These are phyloP conservation scores for Talaromyces liani DNA, from an alignment of 495 filamentous ascomycete species.

Conservation along the genomic window DNA sequence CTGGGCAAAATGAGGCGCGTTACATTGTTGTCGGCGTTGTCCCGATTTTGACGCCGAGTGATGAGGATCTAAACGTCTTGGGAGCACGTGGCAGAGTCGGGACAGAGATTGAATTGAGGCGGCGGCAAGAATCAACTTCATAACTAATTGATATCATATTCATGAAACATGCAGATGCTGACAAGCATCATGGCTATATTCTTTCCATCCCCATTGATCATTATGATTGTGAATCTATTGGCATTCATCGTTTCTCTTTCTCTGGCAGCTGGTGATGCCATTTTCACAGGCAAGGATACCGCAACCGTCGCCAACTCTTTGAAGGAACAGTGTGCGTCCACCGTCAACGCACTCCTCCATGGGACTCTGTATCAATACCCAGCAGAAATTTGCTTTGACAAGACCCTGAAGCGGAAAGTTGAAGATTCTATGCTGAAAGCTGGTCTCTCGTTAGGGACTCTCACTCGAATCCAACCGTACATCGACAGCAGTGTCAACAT, in stretches of 20 bases:
- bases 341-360: neutral
- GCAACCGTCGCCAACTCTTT: neutral
- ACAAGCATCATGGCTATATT: neutral
- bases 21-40: no score
- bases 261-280: neutral
- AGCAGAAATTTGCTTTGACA: neutral
- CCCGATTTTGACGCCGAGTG: no score
- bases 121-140: no score
- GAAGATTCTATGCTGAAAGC: neutral
- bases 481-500: slow-evolving; percentile 2
- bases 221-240: neutral
- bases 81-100: no score
- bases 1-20: no score
- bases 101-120: no score
- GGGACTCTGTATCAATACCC: neutral
- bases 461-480: neutral
- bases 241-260: neutral
- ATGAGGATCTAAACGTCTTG: no score
- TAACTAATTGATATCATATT: neutral
- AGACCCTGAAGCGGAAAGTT: neutral
- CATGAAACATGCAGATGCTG: neutral
- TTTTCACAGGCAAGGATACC: neutral
- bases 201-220: neutral
- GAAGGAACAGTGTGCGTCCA: neutral
- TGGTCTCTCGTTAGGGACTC: neutral